These are phyloP conservation scores for Starmera quercuum DNA, from an alignment of 805 yeast genomes.

Conservation along the genomic window DNA sequence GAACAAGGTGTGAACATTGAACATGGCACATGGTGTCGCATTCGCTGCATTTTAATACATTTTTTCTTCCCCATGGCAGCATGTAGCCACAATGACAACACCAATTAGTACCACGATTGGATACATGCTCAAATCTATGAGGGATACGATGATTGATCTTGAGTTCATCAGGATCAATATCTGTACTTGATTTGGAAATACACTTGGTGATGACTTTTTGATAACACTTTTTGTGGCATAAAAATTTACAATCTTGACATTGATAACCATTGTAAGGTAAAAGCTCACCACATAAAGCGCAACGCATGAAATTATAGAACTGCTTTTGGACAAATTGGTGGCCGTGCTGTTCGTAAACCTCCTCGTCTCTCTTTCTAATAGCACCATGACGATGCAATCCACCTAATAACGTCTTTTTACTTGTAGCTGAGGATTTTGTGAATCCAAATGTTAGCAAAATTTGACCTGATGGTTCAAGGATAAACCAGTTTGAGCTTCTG, in stretches of 20 bases:
- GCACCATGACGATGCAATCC: slow-evolving; percentile 96
- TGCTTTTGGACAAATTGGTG: slow-evolving; percentile 95
- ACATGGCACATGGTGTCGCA: slow-evolving; percentile 96
- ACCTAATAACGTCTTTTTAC: slow-evolving; percentile 39
- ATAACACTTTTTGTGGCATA: slow-evolving; percentile 77
- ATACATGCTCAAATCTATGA: slow-evolving; percentile 87
- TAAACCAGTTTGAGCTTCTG: slow-evolving; percentile 75
- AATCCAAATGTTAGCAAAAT: slow-evolving; percentile 72
- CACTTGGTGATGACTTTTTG: slow-evolving; percentile 78
- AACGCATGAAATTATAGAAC: slow-evolving; percentile 92
- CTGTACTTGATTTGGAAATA: slow-evolving; percentile 68
- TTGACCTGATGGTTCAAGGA: slow-evolving; percentile 92
- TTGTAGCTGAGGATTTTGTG: slow-evolving; percentile 53
- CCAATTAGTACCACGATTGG: slow-evolving; percentile 97
- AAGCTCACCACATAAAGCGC: slow-evolving; percentile 96
- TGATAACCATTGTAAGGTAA: slow-evolving; percentile 80
- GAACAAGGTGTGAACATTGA: slow-evolving; percentile 87
- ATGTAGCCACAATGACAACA: slow-evolving; percentile 99
- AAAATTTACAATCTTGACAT: slow-evolving; percentile 76
- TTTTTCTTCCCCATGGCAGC: slow-evolving; percentile 90
- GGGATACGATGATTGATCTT: slow-evolving; percentile 94
- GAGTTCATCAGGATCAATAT: slow-evolving; percentile 62
- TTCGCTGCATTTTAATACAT: slow-evolving; percentile 84
- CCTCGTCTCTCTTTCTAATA: slow-evolving; percentile 82
- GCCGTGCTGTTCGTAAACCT: slow-evolving; percentile 90